A percentile compares a stretch with the other conserved stretches of the same genome.
Conservation (phyloP, 148 eudicot species). For the Selenicereus undatus region DNA sequence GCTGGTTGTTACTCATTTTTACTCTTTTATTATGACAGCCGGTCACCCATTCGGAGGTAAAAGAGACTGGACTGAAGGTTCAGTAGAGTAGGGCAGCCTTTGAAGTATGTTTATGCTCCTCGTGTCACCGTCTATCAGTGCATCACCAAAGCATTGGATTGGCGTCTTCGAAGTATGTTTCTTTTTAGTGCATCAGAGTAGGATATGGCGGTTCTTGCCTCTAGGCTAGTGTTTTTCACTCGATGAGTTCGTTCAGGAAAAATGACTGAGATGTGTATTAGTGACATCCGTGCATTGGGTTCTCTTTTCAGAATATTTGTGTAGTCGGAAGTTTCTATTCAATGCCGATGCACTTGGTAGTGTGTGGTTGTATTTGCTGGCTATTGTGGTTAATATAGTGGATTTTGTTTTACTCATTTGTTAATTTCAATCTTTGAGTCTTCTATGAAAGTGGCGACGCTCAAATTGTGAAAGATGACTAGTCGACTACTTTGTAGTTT, state of each 20-base stretch:
- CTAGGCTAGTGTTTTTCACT: background rate
- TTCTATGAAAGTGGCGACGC: too few relatives aligned
- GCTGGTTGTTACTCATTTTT: background rate
- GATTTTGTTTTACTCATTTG: too few relatives aligned
- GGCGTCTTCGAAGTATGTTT: background rate
- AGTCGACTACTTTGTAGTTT: too few relatives aligned
- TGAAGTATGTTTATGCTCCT: background rate
- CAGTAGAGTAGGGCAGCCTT: background rate
- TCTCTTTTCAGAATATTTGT: background rate
- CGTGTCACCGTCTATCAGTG: constrained; percentile 46
- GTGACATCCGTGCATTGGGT: background rate
- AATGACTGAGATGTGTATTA: background rate
- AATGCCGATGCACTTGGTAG: background rate
- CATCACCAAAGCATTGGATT: constrained; percentile 27
- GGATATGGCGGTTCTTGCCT: background rate
- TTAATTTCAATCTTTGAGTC: too few relatives aligned
- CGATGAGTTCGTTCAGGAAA: background rate
- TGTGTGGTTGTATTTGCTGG: background rate
- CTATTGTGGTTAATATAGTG: background rate
- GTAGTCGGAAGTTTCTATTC: background rate
- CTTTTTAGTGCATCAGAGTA: background rate
- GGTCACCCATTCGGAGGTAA: constrained; percentile 66
- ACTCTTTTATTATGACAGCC: constrained; percentile 37
- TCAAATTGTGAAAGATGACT: too few relatives aligned
- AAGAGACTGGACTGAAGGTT: constrained; percentile 37